Percentiles rank a stretch among this genome's conserved stretches.
These are phyloP conservation scores for Pharus latifolius DNA, from an alignment of 176 grass and related monocot species.

Conservation along the genomic window DNA sequence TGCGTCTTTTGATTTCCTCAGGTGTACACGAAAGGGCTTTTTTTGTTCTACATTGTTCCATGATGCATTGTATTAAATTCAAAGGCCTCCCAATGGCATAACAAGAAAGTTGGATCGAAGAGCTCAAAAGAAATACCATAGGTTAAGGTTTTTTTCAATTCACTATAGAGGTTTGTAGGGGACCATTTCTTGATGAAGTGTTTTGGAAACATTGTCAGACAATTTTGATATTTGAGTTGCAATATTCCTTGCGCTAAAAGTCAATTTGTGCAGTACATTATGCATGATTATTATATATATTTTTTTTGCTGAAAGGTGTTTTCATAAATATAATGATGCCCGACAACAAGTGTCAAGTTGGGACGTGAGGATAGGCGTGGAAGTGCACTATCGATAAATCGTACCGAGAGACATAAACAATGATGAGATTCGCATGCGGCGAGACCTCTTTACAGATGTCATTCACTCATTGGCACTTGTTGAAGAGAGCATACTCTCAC, in stretches of 20 bases:
- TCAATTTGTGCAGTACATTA: not conserved
- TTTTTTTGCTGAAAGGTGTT: not conserved
- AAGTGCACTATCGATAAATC: slow-evolving; percentile 12
- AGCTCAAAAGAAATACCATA: slow-evolving; percentile 34
- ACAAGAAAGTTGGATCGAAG: slow-evolving; percentile 30
- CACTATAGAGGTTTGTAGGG: slow-evolving; percentile 48
- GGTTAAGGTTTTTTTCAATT: slow-evolving; percentile 26
- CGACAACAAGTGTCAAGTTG: slow-evolving; percentile 60
- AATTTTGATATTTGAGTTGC: not conserved
- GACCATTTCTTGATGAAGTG: slow-evolving; percentile 32
- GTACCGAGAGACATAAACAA: not conserved
- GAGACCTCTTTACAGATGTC: not conserved
- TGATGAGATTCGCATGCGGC: slow-evolving; percentile 20
- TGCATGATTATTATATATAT: not conserved
- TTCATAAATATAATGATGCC: not conserved
- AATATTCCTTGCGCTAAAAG: not conserved
- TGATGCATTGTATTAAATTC: slow-evolving; percentile 30
- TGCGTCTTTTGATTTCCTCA: slow-evolving; percentile 36
- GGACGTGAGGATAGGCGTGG: slow-evolving; percentile 11
- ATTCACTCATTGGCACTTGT: not conserved
- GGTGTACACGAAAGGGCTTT: slow-evolving; percentile 22
- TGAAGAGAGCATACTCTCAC: not conserved
- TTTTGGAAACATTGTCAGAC: not conserved
- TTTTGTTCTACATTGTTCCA: slow-evolving; percentile 1
- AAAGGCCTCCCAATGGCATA: slow-evolving; percentile 18